phyloP scores from a whole-genome alignment of 1,284 basidiomycete species.

The Austroboletus rostrupii region DNA sequence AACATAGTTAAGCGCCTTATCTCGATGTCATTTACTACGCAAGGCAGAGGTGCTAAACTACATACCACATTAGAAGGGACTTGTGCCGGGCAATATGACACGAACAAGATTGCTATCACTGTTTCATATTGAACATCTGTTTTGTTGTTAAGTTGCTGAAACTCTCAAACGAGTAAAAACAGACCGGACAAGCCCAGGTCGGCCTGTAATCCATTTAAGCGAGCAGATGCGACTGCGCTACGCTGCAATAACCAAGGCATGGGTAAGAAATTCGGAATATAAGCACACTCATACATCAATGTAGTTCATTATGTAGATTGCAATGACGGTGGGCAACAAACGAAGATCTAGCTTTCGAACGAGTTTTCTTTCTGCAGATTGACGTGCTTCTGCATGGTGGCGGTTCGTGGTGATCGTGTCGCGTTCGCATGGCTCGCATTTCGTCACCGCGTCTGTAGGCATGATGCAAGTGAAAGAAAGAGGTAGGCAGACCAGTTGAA shows the following conservation, averaged over 20 bases:
- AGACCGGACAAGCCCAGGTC: constrained; percentile 52
- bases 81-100: constrained; percentile 58
- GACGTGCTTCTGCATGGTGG: constrained; percentile 8
- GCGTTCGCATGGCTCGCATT: constrained; percentile 6
- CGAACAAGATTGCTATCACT: constrained; percentile 57
- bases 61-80: constrained; percentile 63
- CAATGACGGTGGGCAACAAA: constrained; percentile 55
- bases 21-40: background rate
- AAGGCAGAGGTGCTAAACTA: background rate
- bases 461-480: constrained; percentile 9
- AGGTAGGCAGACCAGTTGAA: background rate
- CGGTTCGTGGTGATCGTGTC: background rate
- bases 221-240: constrained; percentile 54
- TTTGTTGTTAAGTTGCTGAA: background rate
- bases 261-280: background rate
- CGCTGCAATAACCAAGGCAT: constrained; percentile 37
- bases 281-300: constrained; percentile 51
- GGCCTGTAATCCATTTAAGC: constrained; percentile 55
- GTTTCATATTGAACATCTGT: constrained; percentile 62
- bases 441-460: constrained; percentile 17
- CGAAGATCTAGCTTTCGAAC: constrained; percentile 55
- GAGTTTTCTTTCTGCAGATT: constrained; percentile 38
- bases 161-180: constrained; percentile 9
- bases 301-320: constrained; percentile 68
- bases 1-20: constrained; percentile 47